phyloP scores from a whole-genome alignment of 768 basidiomycete species.

The Tulasnella sp. region DNA sequence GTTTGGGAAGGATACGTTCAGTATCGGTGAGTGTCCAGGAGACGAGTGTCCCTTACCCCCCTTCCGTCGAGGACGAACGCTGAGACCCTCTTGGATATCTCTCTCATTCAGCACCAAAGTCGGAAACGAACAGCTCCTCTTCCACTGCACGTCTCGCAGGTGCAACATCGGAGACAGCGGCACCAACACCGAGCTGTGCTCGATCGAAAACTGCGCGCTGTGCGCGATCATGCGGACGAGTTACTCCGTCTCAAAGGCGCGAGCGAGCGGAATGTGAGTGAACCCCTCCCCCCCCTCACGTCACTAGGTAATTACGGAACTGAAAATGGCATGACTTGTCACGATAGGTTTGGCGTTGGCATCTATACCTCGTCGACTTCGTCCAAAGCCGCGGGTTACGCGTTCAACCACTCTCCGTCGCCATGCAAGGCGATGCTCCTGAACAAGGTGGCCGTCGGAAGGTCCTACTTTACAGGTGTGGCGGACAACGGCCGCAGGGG shows the following conservation, averaged over 20 bases:
- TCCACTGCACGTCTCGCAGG: slow-evolving; percentile 9
- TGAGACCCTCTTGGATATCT: neutral
- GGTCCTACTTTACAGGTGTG: slow-evolving; percentile 2
- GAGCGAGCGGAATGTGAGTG: neutral
- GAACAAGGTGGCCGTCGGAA: slow-evolving; percentile 8
- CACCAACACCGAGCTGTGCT: neutral
- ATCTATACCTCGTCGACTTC: slow-evolving; percentile 9
- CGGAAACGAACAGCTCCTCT: neutral
- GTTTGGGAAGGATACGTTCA: neutral
- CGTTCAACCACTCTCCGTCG: neutral
- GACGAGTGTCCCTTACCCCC: too few species aligned
- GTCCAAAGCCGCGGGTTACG: neutral
- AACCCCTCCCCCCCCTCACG: too few species aligned
- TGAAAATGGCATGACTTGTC: too few species aligned
- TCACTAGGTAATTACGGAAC: too few species aligned
- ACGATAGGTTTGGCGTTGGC: neutral
- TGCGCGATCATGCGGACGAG: slow-evolving; percentile 15
- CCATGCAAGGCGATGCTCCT: neutral
- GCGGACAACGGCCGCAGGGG: neutral
- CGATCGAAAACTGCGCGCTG: neutral
- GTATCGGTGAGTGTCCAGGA: neutral
- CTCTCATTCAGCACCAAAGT: neutral
- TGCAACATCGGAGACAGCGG: slow-evolving; percentile 11
- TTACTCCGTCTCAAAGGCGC: neutral
- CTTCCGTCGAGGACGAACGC: neutral